Base-by-base conservation (phyloP, 2,329 filamentous ascomycete species). In the Coniochaeta ligniaria region DNA sequence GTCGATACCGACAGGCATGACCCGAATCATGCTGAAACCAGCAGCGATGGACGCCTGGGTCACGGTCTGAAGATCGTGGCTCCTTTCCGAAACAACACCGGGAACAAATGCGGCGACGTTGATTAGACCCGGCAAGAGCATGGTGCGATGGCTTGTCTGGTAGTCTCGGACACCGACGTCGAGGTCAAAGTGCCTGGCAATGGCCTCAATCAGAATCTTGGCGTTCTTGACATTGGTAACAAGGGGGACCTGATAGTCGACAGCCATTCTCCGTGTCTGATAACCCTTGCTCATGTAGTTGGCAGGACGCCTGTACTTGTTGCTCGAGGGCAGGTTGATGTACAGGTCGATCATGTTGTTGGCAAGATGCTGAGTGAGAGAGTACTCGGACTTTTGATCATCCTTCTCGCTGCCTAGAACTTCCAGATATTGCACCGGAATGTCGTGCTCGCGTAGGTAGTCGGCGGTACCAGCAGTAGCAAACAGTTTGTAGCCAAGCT, bases 181-280 rank as follows among this genome's bases (percentile, higher is more conserved):
- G 59, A 99, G 82, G 66, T 93, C 87, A 71, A 92, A 96, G 73
- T 96, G 89, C 62, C 94, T 88, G 60, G 92, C 88, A 65, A 99
- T 91, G 24, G 94, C 95, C 78, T 99, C 95, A 59, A 99, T 89
- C 58, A 99, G 78, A 62, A 99, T 91, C 83, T 98, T 99, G 62
- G 95, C 95, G 72, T 97, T 98, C 84, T 99, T 99, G 75, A 99
- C 95, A 70, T 99, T 99, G 60, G 95, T 99, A 20, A 99, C 94
- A 63, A 99, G 80, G 61, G 95, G 95, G 60, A 95, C 96, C 78
- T 98, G 94, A 78, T 97, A 86, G 76, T 97, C 95, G 47, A 99
- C 95, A 38, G 95, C 95, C 93, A 99, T 97, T 75, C 95, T 88
- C 74, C 95, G 87, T 60, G 95, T 98, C 71, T 91, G 89, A 78